Conservation (phyloP, 768 basidiomycete species). For the Botryobasidium botryosum region DNA sequence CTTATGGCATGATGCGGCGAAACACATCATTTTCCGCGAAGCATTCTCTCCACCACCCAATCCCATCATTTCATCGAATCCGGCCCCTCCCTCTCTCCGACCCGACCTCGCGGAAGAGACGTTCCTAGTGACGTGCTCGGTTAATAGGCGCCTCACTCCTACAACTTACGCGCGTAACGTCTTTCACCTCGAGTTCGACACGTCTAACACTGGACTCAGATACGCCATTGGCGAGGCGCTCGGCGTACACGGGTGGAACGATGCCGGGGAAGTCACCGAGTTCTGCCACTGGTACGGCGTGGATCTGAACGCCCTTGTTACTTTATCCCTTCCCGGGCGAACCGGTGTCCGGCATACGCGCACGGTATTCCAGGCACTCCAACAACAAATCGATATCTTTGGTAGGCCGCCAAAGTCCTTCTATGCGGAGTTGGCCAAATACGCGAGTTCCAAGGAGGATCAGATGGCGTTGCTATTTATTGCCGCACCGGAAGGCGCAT, state of each 20-base stretch:
- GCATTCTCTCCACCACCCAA: slow-evolving; percentile 42
- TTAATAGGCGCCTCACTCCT: slow-evolving; percentile 90
- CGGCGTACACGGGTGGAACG: slow-evolving; percentile 96
- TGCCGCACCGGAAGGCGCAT: slow-evolving; percentile 74
- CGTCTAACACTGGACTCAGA: slow-evolving; percentile 77
- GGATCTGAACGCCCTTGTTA: slow-evolving; percentile 60
- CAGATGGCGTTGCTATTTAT: slow-evolving; percentile 77
- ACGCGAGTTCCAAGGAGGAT: slow-evolving; percentile 55
- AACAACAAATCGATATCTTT: slow-evolving; percentile 93
- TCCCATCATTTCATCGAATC: too few relatives aligned
- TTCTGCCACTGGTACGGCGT: slow-evolving; percentile 90
- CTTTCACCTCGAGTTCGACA: slow-evolving; percentile 95
- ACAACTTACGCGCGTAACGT: slow-evolving; percentile 95
- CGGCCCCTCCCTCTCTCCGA: slow-evolving; percentile 34
- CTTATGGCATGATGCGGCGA: slow-evolving; percentile 73
- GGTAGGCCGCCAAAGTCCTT: slow-evolving; percentile 93
- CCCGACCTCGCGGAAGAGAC: slow-evolving; percentile 83
- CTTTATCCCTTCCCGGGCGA: slow-evolving; percentile 44
- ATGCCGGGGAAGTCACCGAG: slow-evolving; percentile 66
- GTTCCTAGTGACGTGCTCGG: slow-evolving; percentile 82
- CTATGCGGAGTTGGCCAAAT: slow-evolving; percentile 69
- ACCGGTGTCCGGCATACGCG: slow-evolving; percentile 53
- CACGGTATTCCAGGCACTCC: slow-evolving; percentile 86
- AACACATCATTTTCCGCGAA: slow-evolving; percentile 75
- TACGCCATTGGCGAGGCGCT: slow-evolving; percentile 95